These are phyloP conservation scores for Chlorella sp. DNA, from an alignment of 139 green algal genomes.

Conservation along the genomic window DNA sequence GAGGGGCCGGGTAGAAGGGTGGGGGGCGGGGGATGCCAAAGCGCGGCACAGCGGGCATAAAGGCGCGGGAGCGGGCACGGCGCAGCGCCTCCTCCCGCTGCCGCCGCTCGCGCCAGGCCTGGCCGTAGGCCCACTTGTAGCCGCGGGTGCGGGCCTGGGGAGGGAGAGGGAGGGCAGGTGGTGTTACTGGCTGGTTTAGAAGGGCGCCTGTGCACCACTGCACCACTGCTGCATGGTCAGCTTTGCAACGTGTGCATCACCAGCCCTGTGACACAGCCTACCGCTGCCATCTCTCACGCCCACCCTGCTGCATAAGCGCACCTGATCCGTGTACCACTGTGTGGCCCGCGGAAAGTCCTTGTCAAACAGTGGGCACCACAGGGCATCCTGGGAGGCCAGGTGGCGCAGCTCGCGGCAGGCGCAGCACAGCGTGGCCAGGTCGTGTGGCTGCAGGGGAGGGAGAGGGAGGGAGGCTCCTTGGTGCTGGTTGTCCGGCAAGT, in stretches of 20 bases:
- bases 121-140: conserved; percentile 44
- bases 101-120: conserved; percentile 11
- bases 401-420: conserved; percentile 58
- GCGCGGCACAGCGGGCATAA: conserved; percentile 9
- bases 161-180: not conserved
- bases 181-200: no score
- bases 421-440: conserved; percentile 46
- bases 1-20: no score
- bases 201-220: no score
- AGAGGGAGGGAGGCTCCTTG: not conserved
- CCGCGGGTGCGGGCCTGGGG: conserved; percentile 9
- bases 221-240: no score
- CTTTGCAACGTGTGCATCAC: no score
- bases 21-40: conserved; percentile 15
- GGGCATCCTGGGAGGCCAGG: conserved; percentile 31
- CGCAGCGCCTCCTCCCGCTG: conserved; percentile 17
- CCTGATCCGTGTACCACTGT: not conserved
- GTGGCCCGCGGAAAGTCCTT: conserved; percentile 47
- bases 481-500: no score
- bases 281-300: not conserved
- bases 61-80: not conserved
- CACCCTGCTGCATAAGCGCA: not conserved
- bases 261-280: not conserved
- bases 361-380: conserved; percentile 60
- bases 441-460: conserved; percentile 36